Percentiles rank a stretch among this genome's conserved stretches.
Evolutionary conservation across 192 early-diverging fungal species (phyloP).

Genomic region (Coemansia sp.): DNA sequence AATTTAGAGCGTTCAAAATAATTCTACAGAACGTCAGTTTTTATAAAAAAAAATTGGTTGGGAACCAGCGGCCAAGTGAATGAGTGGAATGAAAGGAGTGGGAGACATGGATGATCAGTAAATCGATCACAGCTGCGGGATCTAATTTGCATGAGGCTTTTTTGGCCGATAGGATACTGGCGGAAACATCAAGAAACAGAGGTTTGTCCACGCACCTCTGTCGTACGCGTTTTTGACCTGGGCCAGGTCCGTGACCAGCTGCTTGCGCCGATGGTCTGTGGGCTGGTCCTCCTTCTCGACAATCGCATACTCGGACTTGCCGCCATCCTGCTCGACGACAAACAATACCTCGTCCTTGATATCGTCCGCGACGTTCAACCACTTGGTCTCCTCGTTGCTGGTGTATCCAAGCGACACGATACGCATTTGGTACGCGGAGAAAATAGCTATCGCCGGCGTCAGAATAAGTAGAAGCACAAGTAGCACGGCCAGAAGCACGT

Average conservation of each 20-base stretch:
- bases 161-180: slow-evolving; percentile 7
- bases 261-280: slow-evolving; percentile 23
- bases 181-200: slow-evolving; percentile 27
- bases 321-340: slow-evolving; percentile 14
- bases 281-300: slow-evolving; percentile 50
- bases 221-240: slow-evolving; percentile 48
- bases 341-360: slow-evolving; percentile 45
- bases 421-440: slow-evolving; percentile 44
- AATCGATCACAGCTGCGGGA: not conserved
- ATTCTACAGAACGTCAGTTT: too few species aligned
- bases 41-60: slow-evolving; percentile 1
- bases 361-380: slow-evolving; percentile 44
- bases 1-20: too few species aligned
- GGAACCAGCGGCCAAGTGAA: not conserved
- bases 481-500: slow-evolving; percentile 27
- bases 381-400: slow-evolving; percentile 52
- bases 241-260: slow-evolving; percentile 24
- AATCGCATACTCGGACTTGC: slow-evolving; percentile 12
- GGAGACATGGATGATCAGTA: not conserved
- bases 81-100: not conserved
- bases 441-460: slow-evolving; percentile 40
- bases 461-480: slow-evolving; percentile 36
- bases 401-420: slow-evolving; percentile 49
- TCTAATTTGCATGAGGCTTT: slow-evolving; percentile 7
- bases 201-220: slow-evolving; percentile 40